Conservation (phyloP, 345 rosid species). For the Syzygium grande region DNA sequence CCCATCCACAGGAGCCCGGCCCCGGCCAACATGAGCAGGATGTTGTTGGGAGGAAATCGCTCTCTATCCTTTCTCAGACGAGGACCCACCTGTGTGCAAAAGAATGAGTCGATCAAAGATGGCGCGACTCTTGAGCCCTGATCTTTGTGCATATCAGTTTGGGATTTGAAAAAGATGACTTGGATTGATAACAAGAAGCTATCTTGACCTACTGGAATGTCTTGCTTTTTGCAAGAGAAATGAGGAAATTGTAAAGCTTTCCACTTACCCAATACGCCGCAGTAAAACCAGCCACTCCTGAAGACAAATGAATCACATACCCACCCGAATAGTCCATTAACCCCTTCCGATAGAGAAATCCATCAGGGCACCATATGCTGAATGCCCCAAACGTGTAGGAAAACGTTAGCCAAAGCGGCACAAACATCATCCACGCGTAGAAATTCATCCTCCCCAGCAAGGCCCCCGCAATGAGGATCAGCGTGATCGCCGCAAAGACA, state of each 20-base stretch:
- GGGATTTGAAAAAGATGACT: neutral
- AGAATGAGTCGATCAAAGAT: neutral
- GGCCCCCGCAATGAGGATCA: slow-evolving; percentile 28
- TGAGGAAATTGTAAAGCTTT: neutral
- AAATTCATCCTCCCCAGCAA: slow-evolving; percentile 31
- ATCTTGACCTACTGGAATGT: neutral
- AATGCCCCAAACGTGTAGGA: slow-evolving; percentile 35
- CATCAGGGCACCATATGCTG: slow-evolving; percentile 25
- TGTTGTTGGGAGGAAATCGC: slow-evolving; percentile 48
- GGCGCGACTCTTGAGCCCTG: neutral
- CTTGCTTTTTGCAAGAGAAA: neutral
- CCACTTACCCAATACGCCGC: slow-evolving; percentile 37
- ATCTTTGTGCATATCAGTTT: neutral
- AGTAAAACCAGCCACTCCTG: slow-evolving; percentile 43
- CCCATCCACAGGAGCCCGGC: slow-evolving; percentile 56
- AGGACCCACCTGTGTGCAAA: slow-evolving; percentile 29
- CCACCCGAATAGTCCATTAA: slow-evolving; percentile 42
- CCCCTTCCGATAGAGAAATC: slow-evolving; percentile 24
- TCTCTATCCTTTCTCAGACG: slow-evolving; percentile 33
- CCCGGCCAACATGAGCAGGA: slow-evolving; percentile 31
- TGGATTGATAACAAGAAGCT: neutral
- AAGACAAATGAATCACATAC: slow-evolving; percentile 38
- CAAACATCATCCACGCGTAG: slow-evolving; percentile 46
- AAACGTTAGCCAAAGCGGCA: slow-evolving; percentile 41
- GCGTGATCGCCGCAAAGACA: slow-evolving; percentile 29